Base-by-base conservation (phyloP, 2,329 filamentous ascomycete genomes). In the Claviceps sp. region DNA sequence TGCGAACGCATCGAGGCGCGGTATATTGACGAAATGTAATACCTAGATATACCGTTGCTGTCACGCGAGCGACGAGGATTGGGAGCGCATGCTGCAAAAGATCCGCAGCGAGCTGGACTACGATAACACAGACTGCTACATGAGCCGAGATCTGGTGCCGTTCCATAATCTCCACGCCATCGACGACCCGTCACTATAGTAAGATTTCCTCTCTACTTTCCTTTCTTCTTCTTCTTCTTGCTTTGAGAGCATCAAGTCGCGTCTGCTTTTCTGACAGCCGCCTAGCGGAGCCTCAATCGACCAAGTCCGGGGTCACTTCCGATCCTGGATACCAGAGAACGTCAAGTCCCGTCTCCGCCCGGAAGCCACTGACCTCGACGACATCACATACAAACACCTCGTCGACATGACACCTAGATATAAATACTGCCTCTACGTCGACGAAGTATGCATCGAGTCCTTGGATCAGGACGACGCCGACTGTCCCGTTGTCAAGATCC, bases 231-330 rank as follows among this genome's bases (percentile, higher is more conserved):
- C 3, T 30, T 9, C 26, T 8, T 9, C 7, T 30, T 30, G 2
- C 8, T 30, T 8, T 9, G 26, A 30, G 26, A 9, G 8, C 8
- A 30, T 30, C 26, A 9, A 30, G 26, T 30, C 1, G 26, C 26
- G 2, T 42, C 5, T 20, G 7, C 7, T 20, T 43, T 4, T 11
- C 38, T 42, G 7, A 42, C 42, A 34, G 42, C 20, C 30, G 34
- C 44, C 16, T 20, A 46, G 42, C 42, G 41, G 49, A 46, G 49
- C 42, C 42, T 46, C 49, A 34, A 40, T 44, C 16, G 16, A 47
- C 11, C 43, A 51, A 47, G 50, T 42, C 14, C 50, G 50, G 37
- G 11, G 22, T 41, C 50, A 47, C 50, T 51, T 51, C 43, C 43
- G 42, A n/a, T 51, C 43, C 24, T 51, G 43, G 50, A 44, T 51